Percentiles rank a stretch among this genome's conserved stretches.
These are phyloP conservation scores for Cyberlindnera mycetangii DNA, from an alignment of 805 yeast genomes.

Conservation along the genomic window DNA sequence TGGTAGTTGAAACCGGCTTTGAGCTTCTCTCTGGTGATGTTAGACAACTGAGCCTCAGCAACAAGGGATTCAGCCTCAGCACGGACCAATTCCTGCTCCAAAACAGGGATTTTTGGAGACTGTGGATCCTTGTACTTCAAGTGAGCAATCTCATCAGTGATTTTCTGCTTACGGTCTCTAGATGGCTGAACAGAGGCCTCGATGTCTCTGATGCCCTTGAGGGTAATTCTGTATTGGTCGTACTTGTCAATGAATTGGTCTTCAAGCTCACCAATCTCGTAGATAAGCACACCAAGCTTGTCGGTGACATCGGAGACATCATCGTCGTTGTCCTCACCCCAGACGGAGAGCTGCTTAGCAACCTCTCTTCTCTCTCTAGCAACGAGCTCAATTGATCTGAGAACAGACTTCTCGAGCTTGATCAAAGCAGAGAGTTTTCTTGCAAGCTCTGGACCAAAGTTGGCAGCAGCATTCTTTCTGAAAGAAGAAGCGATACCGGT, in stretches of 20 bases:
- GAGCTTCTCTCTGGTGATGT: slow-evolving; percentile 96
- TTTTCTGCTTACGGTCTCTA: slow-evolving; percentile 95
- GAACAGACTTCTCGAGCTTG: slow-evolving; percentile 94
- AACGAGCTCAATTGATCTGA: slow-evolving; percentile 90
- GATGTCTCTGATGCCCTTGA: slow-evolving; percentile 92
- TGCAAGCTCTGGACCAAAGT: slow-evolving; percentile 91
- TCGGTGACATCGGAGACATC: slow-evolving; percentile 97
- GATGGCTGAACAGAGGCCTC: slow-evolving; percentile 98
- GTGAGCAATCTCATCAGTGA: slow-evolving; percentile 96
- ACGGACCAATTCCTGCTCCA: slow-evolving; percentile 97
- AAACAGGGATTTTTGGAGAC: slow-evolving; percentile 90
- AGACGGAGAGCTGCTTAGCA: slow-evolving; percentile 92
- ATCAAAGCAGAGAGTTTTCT: slow-evolving; percentile 88
- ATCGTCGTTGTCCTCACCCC: slow-evolving; percentile 99
- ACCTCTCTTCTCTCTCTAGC: slow-evolving; percentile 94
- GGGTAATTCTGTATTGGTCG: slow-evolving; percentile 95
- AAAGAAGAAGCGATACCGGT: slow-evolving; percentile 64
- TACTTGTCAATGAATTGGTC: slow-evolving; percentile 98
- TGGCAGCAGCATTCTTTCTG: slow-evolving; percentile 85
- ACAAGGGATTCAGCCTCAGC: slow-evolving; percentile 99
- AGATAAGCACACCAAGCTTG: slow-evolving; percentile 91
- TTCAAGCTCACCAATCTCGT: slow-evolving; percentile 96
- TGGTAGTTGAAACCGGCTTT: slow-evolving; percentile 97
- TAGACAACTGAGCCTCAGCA: slow-evolving; percentile 98
- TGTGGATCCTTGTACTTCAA: slow-evolving; percentile 98